These are phyloP conservation scores for Mrakia frigida DNA, from an alignment of 768 basidiomycete genomes.

Conservation along the genomic window DNA sequence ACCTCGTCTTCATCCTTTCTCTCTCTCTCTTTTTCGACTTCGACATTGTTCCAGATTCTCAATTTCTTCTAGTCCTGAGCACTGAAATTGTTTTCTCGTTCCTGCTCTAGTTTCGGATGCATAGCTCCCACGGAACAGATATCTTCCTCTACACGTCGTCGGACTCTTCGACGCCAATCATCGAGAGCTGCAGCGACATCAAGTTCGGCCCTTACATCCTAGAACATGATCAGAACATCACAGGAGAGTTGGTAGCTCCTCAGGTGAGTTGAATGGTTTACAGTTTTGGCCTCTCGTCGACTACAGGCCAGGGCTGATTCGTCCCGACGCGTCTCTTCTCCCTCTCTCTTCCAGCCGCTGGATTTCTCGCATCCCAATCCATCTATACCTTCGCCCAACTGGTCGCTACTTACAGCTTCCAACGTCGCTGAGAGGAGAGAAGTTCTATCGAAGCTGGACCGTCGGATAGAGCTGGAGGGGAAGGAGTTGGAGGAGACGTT, in stretches of 20 bases:
- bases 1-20: not conserved
- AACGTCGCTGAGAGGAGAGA: not conserved
- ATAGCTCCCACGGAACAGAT: not conserved
- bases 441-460: not conserved
- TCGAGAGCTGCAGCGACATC: slow-evolving; percentile 7
- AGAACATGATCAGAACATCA: not conserved
- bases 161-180: slow-evolving; percentile 11
- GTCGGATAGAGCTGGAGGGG: not conserved
- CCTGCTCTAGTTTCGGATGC: slow-evolving; percentile 15
- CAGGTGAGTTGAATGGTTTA: not conserved
- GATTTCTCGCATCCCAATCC: slow-evolving; percentile 32
- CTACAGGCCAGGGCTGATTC: not conserved
- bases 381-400: slow-evolving; percentile 18
- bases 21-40: not conserved
- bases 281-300: no score
- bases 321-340: not conserved
- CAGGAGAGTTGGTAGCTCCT: no score
- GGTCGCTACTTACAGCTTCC: not conserved
- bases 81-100: not conserved
- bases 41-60: not conserved
- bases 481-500: not conserved
- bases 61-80: no score
- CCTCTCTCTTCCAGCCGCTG: not conserved
- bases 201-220: slow-evolving; percentile 17
- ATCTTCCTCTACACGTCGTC: slow-evolving; percentile 7